phyloP scores from a whole-genome alignment of 208 protist genomes.

The Angomonas ambiguus region DNA sequence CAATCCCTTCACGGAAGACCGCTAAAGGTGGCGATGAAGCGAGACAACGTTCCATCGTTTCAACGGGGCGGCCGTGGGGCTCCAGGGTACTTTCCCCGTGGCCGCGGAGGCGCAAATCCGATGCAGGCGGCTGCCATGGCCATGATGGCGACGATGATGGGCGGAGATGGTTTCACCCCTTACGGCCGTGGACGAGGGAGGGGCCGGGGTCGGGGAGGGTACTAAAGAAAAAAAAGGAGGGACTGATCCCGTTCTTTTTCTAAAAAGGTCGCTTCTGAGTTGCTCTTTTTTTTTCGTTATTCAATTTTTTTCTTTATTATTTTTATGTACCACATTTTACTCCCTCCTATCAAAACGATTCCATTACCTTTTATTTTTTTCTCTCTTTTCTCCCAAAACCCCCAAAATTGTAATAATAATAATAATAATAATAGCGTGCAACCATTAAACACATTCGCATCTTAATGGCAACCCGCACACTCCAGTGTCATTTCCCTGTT shows the following conservation, averaged over 20 bases:
- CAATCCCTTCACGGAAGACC: slow-evolving; percentile 84
- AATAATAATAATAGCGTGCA: neutral
- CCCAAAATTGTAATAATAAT: slow-evolving; percentile 12
- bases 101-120: slow-evolving; percentile 23
- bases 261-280: no score
- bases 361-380: no score
- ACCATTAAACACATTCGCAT: neutral
- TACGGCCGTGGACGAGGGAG: slow-evolving; percentile 42
- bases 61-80: slow-evolving; percentile 49
- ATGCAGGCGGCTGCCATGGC: slow-evolving; percentile 71
- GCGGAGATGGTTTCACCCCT: slow-evolving; percentile 56
- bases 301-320: slow-evolving; percentile 7
- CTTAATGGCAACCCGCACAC: slow-evolving; percentile 43
- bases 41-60: slow-evolving; percentile 81
- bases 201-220: slow-evolving; percentile 27
- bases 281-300: neutral
- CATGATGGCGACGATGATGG: slow-evolving; percentile 86
- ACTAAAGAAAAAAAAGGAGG: slow-evolving; percentile 10
- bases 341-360: no score
- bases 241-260: slow-evolving; percentile 3
- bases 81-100: slow-evolving; percentile 30
- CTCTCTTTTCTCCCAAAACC: neutral
- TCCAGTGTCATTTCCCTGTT: slow-evolving; percentile 67
- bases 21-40: slow-evolving; percentile 78
- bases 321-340: slow-evolving; percentile 1